Base-by-base conservation (phyloP, 1,139 yeast species). In the Zygosaccharomyces pseudobailii region DNA sequence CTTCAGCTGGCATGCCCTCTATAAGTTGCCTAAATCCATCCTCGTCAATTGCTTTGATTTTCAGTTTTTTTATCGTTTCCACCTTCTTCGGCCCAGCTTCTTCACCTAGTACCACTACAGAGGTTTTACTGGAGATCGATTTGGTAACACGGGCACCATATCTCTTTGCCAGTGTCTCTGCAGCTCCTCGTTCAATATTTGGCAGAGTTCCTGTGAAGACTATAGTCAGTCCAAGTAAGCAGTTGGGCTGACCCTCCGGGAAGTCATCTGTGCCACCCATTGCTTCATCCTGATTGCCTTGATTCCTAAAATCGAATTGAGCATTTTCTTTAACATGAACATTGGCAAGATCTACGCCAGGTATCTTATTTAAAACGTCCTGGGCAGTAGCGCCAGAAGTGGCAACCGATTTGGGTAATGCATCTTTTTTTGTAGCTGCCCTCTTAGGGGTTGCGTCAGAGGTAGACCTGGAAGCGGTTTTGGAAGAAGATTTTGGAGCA, bases 51-150 rank as follows among this genome's bases (percentile, higher is more conserved):
- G 95, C 87, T 65, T 90, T 90, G 46, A 87, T 79, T 9, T 79
- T 77, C 54, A 83, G 71, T 46, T 80, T 77, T 57, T 79, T 83
- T 58, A 94, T 92, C 61, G 84, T 87, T 56, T 81, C 80, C 42
- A 92, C 80, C 67, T 92, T 92, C n/a, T 89, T 82, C 1, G 98
- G 97, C 0, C 99, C 99, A 1, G 98, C 98, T 56, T 92, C 97
- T 43, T 79, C 88, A 5, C 99, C 99, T 27, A 94, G 74, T 2
- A 92, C 97, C 5, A 92, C 96, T 40, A 89, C 74, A 33, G 88
- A 80, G 0, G 98, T 94, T 60, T 84, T 87, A 20, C 88, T 82
- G 45, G 94, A 86, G 28, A 92, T 85, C 0, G 96, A 79, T 54
- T 87, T 80, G 2, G 96, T 87, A 9, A 90, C 96, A 59, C 84